Conservation (phyloP, 345 rosid genomes). For the Eucalyptus sideroxylon region DNA sequence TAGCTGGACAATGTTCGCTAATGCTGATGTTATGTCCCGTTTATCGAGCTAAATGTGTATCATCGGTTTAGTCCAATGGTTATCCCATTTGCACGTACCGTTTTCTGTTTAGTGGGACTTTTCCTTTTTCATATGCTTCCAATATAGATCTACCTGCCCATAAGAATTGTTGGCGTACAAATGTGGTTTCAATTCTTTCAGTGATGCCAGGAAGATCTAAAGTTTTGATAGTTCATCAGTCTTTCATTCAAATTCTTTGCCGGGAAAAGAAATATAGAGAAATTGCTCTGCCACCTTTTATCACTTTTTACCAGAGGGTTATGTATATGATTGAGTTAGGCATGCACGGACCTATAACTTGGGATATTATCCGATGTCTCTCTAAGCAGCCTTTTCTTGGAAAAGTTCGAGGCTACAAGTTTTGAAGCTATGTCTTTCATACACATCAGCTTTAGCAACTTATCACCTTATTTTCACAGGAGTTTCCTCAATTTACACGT, state of each 20-base stretch:
- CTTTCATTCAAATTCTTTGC: not conserved
- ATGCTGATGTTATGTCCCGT: not conserved
- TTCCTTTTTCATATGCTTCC: not conserved
- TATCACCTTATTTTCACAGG: not conserved
- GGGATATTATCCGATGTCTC: not conserved
- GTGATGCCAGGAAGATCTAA: not conserved
- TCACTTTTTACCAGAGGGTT: not conserved
- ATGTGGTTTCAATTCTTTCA: not conserved
- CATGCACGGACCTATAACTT: not conserved
- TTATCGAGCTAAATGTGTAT: not conserved
- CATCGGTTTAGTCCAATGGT: not conserved
- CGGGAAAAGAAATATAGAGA: not conserved
- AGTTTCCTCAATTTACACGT: not conserved
- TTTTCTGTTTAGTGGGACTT: not conserved
- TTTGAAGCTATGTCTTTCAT: not conserved
- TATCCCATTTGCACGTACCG: not conserved
- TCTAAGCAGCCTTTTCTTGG: slow-evolving; percentile 11
- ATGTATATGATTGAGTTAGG: not conserved
- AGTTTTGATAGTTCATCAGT: not conserved
- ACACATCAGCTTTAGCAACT: not conserved
- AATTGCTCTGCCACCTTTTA: not conserved
- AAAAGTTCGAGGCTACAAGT: not conserved
- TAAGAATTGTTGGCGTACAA: not conserved
- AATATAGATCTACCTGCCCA: not conserved
- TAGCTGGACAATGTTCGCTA: not conserved